phyloP scores from a whole-genome alignment of 495 filamentous ascomycete genomes.

The Talaromyces adpressus region DNA sequence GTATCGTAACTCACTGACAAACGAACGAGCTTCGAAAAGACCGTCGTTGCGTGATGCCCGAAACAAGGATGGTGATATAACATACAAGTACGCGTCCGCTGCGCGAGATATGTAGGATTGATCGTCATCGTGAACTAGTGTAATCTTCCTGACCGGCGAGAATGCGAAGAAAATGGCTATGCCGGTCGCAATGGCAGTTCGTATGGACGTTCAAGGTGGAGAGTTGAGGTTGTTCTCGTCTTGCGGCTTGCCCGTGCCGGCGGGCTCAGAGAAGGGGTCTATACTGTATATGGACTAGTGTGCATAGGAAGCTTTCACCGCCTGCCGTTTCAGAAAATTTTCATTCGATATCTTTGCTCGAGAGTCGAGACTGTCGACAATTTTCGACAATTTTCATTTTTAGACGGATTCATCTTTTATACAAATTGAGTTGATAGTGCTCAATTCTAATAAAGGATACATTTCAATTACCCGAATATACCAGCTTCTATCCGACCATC shows the following conservation, averaged over 20 bases:
- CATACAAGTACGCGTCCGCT: slow-evolving; percentile 85
- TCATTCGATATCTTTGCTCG: slow-evolving; percentile 8
- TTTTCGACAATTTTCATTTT: no score
- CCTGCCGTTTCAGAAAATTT: slow-evolving; percentile 41
- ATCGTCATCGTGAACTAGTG: slow-evolving; percentile 52
- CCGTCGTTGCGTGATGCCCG: slow-evolving; percentile 4
- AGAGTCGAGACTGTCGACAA: background rate
- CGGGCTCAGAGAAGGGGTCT: background rate
- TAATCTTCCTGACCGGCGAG: background rate
- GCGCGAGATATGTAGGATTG: slow-evolving; percentile 87
- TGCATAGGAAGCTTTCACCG: slow-evolving; percentile 24
- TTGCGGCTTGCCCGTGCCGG: background rate
- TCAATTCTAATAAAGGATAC: no score
- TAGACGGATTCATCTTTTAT: no score
- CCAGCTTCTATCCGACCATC: background rate
- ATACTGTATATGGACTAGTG: background rate
- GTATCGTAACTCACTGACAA: background rate
- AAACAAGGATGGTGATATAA: slow-evolving; percentile 17
- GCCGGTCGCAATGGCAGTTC: background rate
- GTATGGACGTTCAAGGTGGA: background rate
- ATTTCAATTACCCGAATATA: background rate
- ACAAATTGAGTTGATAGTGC: no score
- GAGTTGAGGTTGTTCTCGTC: slow-evolving; percentile 1
- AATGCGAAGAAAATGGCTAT: background rate
- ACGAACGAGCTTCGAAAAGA: background rate